Percentiles rank a stretch among this genome's conserved stretches.
These are phyloP conservation scores for Parasitella parasitica DNA, from an alignment of 371 early-diverging fungal species.

Conservation along the genomic window DNA sequence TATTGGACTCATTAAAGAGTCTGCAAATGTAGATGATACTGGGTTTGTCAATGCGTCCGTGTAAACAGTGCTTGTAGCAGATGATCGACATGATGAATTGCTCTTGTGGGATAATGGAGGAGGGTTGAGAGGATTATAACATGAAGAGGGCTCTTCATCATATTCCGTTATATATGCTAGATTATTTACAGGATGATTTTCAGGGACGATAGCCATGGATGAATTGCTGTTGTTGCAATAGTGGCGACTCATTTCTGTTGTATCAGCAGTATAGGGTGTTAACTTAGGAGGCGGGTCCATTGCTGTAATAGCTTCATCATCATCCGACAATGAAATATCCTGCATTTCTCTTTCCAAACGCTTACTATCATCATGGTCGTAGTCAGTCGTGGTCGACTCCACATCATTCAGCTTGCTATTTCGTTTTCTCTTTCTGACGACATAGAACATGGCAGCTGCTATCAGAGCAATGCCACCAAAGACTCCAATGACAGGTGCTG, in stretches of 20 bases:
- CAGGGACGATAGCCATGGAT: background rate
- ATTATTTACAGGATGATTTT: background rate
- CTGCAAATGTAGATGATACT: background rate
- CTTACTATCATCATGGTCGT: background rate
- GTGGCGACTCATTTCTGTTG: background rate
- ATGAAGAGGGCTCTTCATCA: background rate
- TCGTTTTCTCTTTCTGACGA: conserved; percentile 10
- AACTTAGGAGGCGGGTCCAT: background rate
- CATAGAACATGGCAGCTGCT: conserved; percentile 14
- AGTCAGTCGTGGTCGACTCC: background rate
- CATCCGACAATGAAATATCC: background rate
- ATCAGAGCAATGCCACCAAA: conserved; percentile 17
- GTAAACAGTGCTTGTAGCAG: background rate
- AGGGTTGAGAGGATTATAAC: background rate
- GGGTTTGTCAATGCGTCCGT: conserved; percentile 6
- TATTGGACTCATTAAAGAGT: conserved; percentile 2
- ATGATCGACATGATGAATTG: background rate
- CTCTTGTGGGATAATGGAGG: background rate
- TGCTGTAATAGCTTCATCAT: background rate
- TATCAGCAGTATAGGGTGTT: background rate
- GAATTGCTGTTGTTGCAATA: background rate
- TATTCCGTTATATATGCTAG: background rate
- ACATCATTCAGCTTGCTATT: background rate
- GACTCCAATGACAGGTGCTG: conserved; percentile 9
- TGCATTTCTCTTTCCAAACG: background rate